Percentiles rank a stretch among this genome's conserved stretches.
These are phyloP conservation scores for Trapa bicornis DNA, from an alignment of 345 rosid species.

Conservation along the genomic window DNA sequence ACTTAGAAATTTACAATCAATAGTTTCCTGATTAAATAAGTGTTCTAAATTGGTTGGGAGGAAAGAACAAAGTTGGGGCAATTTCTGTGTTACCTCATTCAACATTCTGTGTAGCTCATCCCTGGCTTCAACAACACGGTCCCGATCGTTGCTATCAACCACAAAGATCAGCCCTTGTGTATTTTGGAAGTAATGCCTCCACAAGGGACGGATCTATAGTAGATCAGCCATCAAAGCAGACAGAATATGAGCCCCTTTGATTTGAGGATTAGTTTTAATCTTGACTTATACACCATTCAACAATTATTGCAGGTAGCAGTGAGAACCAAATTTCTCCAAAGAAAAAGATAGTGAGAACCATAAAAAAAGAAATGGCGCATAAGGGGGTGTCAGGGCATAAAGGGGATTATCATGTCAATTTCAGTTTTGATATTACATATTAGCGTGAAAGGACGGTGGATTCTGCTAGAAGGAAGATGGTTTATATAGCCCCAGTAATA, in stretches of 20 bases:
- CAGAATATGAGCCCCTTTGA: background rate
- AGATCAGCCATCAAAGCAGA: background rate
- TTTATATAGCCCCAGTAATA: background rate
- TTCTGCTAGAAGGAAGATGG: background rate
- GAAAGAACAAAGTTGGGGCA: background rate
- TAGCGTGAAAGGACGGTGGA: background rate
- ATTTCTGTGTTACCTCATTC: conserved; percentile 46
- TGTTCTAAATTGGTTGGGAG: background rate
- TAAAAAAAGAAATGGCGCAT: no score
- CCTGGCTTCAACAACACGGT: conserved; percentile 75
- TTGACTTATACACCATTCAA: background rate
- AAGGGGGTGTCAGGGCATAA: no score
- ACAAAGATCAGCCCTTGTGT: conserved; percentile 81
- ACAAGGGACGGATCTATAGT: conserved; percentile 50
- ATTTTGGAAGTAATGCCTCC: conserved; percentile 81
- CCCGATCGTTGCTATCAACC: conserved; percentile 75
- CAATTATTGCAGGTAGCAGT: background rate
- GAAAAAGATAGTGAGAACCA: no score
- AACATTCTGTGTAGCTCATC: conserved; percentile 78
- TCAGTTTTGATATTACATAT: background rate
- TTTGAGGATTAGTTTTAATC: background rate
- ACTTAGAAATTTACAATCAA: background rate
- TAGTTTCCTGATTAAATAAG: background rate
- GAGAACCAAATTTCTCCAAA: background rate
- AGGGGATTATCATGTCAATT: background rate